phyloP scores from a whole-genome alignment of 805 yeast species.

The Alloascoidea hylecoeti region DNA sequence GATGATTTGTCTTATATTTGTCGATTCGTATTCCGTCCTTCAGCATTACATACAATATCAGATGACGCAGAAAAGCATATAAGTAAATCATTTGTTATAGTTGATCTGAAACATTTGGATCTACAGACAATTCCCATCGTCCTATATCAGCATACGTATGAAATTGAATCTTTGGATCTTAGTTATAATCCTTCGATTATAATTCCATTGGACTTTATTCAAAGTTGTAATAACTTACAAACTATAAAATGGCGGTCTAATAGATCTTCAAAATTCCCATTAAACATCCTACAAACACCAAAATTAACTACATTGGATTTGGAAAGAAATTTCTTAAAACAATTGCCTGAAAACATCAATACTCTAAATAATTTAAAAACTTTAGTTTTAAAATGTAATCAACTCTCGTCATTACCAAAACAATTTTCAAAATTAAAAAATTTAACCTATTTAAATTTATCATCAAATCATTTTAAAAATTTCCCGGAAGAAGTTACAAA shows the following conservation, averaged over 20 bases:
- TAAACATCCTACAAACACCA: slow-evolving; percentile 54
- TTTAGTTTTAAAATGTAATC: slow-evolving; percentile 64
- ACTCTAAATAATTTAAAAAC: slow-evolving; percentile 38
- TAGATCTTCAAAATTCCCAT: slow-evolving; percentile 63
- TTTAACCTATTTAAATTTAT: slow-evolving; percentile 45
- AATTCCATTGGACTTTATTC: slow-evolving; percentile 76
- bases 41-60: slow-evolving; percentile 42
- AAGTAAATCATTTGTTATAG: slow-evolving; percentile 54
- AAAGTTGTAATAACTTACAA: slow-evolving; percentile 57
- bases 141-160: slow-evolving; percentile 66
- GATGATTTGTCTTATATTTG: slow-evolving; percentile 75
- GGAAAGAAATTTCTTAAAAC: slow-evolving; percentile 64
- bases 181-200: slow-evolving; percentile 79
- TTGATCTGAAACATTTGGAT: slow-evolving; percentile 57
- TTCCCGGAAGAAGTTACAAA: slow-evolving; percentile 35
- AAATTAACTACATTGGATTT: slow-evolving; percentile 55
- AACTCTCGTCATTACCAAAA: slow-evolving; percentile 46
- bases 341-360: slow-evolving; percentile 42
- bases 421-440: slow-evolving; percentile 40
- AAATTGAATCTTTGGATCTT: slow-evolving; percentile 69
- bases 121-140: slow-evolving; percentile 77
- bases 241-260: slow-evolving; percentile 57
- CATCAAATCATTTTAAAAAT: slow-evolving; percentile 43
- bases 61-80: slow-evolving; percentile 60
- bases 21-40: slow-evolving; percentile 60